phyloP scores from a whole-genome alignment of 345 rosid species.

The Camelina hispida region DNA sequence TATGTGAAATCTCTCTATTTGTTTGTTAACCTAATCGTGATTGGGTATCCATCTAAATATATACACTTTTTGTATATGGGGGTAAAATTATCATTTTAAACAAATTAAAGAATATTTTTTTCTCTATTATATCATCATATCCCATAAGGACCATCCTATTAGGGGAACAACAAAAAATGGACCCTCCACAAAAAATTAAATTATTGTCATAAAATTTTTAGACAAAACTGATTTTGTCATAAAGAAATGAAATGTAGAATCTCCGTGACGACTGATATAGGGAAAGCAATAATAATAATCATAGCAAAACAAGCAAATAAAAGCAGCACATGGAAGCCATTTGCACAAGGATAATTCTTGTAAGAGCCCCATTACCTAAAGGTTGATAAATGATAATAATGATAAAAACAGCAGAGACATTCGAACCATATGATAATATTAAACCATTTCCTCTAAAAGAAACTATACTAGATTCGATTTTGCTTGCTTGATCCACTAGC shows the following conservation, averaged over 20 bases:
- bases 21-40: too few relatives aligned
- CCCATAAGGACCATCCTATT: not conserved
- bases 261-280: slow-evolving; percentile 32
- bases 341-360: slow-evolving; percentile 34
- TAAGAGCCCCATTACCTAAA: slow-evolving; percentile 33
- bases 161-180: not conserved
- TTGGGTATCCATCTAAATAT: too few relatives aligned
- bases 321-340: slow-evolving; percentile 46
- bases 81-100: not conserved
- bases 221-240: slow-evolving; percentile 26
- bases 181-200: slow-evolving; percentile 15
- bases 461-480: slow-evolving; percentile 42
- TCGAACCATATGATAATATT: slow-evolving; percentile 24
- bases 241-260: slow-evolving; percentile 35
- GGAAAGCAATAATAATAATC: slow-evolving; percentile 12
- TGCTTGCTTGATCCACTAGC: slow-evolving; percentile 35
- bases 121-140: not conserved
- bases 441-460: not conserved
- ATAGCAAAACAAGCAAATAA: slow-evolving; percentile 23
- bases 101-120: not conserved
- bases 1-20: too few relatives aligned
- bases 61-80: too few relatives aligned
- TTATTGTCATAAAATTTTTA: not conserved
- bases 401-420: slow-evolving; percentile 41
- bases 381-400: slow-evolving; percentile 38